Percentiles rank a stretch among this genome's conserved stretches.
Evolutionary conservation across 2,329 filamentous ascomycete species (phyloP).

Genomic region (Fusarium bulbicola): DNA sequence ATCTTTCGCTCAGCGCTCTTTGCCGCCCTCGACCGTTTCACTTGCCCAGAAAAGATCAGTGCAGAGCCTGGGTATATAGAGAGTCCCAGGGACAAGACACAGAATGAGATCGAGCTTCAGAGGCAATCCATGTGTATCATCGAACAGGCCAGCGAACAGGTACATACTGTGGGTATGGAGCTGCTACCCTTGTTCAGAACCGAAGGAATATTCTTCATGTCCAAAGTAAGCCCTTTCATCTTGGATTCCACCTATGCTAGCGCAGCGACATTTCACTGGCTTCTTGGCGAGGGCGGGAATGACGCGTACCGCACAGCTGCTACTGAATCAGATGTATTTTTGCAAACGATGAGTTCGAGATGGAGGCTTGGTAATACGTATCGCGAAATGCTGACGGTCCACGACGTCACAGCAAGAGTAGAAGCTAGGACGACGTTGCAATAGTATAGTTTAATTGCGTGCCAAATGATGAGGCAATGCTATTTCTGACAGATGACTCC

Average conservation of each 20-base stretch:
- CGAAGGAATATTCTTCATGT: background rate
- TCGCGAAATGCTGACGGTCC: background rate
- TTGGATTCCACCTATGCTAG: background rate
- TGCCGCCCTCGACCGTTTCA: background rate
- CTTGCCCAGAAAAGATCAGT: background rate
- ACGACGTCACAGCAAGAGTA: background rate
- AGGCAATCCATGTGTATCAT: background rate
- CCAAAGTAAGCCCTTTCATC: background rate
- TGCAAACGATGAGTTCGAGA: background rate
- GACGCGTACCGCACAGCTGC: background rate
- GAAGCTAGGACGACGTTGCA: background rate
- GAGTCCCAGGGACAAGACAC: background rate
- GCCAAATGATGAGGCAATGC: accelerated
- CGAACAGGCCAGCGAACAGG: background rate
- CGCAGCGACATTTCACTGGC: background rate
- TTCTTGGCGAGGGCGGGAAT: background rate
- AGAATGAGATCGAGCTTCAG: background rate
- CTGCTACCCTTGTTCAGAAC: accelerated
- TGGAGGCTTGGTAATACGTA: background rate
- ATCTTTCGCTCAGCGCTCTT: background rate
- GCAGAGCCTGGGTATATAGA: background rate
- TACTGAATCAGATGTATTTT: no score
- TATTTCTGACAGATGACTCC: background rate
- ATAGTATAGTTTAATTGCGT: accelerated
- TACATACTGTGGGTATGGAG: background rate